A percentile compares a stretch with the other conserved stretches of the same genome.
Evolutionary conservation across 139 green algal genomes (phyloP).

Genomic region (Micromonas commoda): DNA sequence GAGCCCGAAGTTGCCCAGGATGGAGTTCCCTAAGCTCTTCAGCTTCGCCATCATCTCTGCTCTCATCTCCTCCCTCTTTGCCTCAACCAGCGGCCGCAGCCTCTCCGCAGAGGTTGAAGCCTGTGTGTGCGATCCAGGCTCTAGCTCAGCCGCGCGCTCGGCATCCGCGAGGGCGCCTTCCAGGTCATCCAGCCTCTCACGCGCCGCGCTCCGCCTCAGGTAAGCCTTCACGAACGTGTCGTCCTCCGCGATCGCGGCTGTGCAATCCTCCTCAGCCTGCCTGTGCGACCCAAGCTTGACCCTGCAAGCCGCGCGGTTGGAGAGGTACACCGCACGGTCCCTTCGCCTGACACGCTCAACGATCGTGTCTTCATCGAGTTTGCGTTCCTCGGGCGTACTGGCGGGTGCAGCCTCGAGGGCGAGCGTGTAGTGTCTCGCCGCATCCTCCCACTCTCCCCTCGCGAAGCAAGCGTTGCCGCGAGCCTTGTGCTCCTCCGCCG

Average conservation of each 20-base stretch:
- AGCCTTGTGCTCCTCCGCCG: not conserved
- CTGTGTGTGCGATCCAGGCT: no score
- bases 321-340: not conserved
- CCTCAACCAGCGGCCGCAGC: conserved; percentile 68
- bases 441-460: not conserved
- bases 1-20: conserved; percentile 95
- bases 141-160: not conserved
- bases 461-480: conserved; percentile 7
- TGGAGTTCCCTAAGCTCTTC: conserved; percentile 90
- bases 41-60: conserved; percentile 85
- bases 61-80: conserved; percentile 87
- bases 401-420: not conserved
- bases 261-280: conserved; percentile 38
- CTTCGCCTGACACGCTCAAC: not conserved
- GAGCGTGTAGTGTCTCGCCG: not conserved
- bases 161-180: conserved; percentile 55
- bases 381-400: not conserved
- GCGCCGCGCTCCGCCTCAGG: conserved; percentile 58
- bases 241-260: conserved; percentile 35
- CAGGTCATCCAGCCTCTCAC: conserved; percentile 72
- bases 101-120: conserved; percentile 40
- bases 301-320: conserved; percentile 64
- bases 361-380: not conserved
- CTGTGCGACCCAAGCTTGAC: conserved; percentile 50
- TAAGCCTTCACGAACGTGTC: conserved; percentile 67